Evolutionary conservation across 1,139 yeast genomes (phyloP).

Genomic region (Sugiyamaella novakii): DNA sequence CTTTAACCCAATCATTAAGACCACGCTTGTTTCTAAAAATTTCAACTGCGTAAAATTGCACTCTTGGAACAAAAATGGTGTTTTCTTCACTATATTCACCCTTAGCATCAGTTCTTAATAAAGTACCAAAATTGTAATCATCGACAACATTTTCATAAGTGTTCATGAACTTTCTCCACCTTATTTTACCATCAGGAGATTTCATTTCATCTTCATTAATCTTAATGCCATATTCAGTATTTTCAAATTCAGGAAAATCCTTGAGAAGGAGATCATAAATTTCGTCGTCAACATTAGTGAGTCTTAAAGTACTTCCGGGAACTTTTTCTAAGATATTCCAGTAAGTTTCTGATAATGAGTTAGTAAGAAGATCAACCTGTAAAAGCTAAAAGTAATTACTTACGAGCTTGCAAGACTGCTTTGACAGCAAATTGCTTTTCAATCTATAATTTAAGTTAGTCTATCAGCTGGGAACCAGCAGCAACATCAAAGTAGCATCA

Average conservation of each 20-base stretch:
- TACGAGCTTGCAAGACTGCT: slow-evolving; percentile 85
- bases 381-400: slow-evolving; percentile 16
- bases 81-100: slow-evolving; percentile 82
- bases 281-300: slow-evolving; percentile 79
- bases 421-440: slow-evolving; percentile 97
- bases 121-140: slow-evolving; percentile 94
- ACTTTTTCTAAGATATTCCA: slow-evolving; percentile 76
- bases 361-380: neutral
- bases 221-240: slow-evolving; percentile 55
- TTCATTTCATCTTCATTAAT: slow-evolving; percentile 83
- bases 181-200: slow-evolving; percentile 72
- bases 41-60: slow-evolving; percentile 94
- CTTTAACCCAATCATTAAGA: slow-evolving; percentile 84
- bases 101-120: slow-evolving; percentile 68
- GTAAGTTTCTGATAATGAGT: slow-evolving; percentile 62
- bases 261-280: slow-evolving; percentile 67
- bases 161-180: slow-evolving; percentile 89
- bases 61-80: slow-evolving; percentile 87
- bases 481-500: no score
- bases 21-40: slow-evolving; percentile 90
- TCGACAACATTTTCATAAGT: slow-evolving; percentile 69
- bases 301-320: slow-evolving; percentile 74
- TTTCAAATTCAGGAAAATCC: slow-evolving; percentile 80
- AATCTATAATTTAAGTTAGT: slow-evolving; percentile 43
- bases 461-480: no score